Evolutionary conservation across 2,329 filamentous ascomycete genomes (phyloP).

Genomic region (Coleophoma crateriformis): DNA sequence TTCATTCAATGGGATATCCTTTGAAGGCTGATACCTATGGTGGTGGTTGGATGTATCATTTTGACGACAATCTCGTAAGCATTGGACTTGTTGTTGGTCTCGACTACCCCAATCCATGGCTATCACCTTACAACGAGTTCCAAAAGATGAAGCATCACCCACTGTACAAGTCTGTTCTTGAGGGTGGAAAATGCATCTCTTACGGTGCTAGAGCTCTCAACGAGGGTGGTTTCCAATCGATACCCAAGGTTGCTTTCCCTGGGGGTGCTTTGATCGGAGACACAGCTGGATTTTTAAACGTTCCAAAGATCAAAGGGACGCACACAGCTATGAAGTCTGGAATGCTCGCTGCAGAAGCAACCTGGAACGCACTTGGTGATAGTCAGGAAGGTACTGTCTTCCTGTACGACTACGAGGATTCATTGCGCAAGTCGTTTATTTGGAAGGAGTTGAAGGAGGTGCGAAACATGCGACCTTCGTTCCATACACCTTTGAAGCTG

Average conservation of each 20-base stretch:
- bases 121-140: constrained; percentile 93
- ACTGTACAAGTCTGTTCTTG: constrained; percentile 78
- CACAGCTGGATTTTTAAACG: constrained; percentile 92
- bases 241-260: constrained; percentile 94
- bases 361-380: constrained; percentile 67
- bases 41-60: constrained; percentile 99
- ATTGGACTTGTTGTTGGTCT: constrained; percentile 88
- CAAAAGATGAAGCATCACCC: constrained; percentile 98
- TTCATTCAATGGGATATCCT: constrained; percentile 91
- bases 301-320: constrained; percentile 97
- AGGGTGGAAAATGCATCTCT: constrained; percentile 95
- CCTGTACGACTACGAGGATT: constrained; percentile 89
- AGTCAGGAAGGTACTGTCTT: constrained; percentile 68
- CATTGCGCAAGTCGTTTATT: constrained; percentile 77
- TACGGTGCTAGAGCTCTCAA: constrained; percentile 89
- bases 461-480: constrained; percentile 95
- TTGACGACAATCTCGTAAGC: constrained; percentile 92
- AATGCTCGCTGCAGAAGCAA: constrained; percentile 91
- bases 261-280: constrained; percentile 94
- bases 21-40: constrained; percentile 86
- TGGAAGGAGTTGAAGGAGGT: constrained; percentile 95
- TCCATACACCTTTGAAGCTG: constrained; percentile 80
- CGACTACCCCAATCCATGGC: constrained; percentile 94
- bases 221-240: constrained; percentile 95
- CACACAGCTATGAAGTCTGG: constrained; percentile 97